Base-by-base conservation (phyloP, 495 filamentous ascomycete species). In the Penicillium malachiteum region DNA sequence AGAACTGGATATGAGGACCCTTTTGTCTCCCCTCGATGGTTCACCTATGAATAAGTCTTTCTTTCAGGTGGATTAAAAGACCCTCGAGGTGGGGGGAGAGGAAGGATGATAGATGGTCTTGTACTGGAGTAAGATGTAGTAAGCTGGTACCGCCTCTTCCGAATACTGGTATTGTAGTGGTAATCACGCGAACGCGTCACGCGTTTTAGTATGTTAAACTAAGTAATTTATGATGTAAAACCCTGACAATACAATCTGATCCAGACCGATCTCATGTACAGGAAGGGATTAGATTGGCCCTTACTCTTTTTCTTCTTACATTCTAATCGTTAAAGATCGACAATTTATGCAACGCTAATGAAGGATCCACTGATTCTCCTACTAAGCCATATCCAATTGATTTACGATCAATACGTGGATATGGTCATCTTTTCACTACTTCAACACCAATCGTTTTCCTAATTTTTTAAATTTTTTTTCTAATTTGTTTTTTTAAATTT, bases 181-280 rank as follows among this genome's bases (percentile, higher is more conserved):
- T 73, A 65, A 57, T 13, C 8, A 54, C 58, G 52, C 60, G 52
- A 21, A 48, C 64, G 60, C 63, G 64, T 67, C 62, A 62, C 70
- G 72, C 70, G 71, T 71, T 42, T 48, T 59, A 32, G 12, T 59
- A 63, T 57, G 26, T 13, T 10, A 6, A 3, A n/a, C 45, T 44
- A 14, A 43, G 60, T 66, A 53, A 55, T 53, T 13, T 6, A 49
- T 13, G 0, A 2, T 5, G 41, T 71, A 41, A 31, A 9, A 0
- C 1, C 10, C 0, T 31, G 21, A 39, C 33, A 31, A 32, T 46
- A 46, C 43, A 1, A 44, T 11, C 7, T 5, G 41, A 21, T 44
- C 18, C 43, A 32, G 26, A 13, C 11, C 31, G 17, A 13, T 10
- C 12, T 9, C 8, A n/a, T n/a, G n/a, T n/a, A n/a, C n/a, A n/a